Conservation (phyloP, 164 flowering plant species). For the Taxillus chinensis region DNA sequence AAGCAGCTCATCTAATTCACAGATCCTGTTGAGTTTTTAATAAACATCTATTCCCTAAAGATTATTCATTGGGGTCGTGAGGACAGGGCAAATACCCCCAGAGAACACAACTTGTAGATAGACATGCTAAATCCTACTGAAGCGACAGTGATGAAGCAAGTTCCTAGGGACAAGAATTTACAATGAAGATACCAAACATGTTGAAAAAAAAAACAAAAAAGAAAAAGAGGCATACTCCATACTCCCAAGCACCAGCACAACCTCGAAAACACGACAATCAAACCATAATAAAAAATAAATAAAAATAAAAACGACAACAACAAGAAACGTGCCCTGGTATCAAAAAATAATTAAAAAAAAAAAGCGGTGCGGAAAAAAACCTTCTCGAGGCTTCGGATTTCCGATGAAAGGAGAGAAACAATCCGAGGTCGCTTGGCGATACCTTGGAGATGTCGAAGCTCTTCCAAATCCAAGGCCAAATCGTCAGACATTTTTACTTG, state of each 20-base stretch:
- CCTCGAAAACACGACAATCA: neutral
- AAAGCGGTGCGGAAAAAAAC: slow-evolving; percentile 15
- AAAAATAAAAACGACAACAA: neutral
- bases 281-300: neutral
- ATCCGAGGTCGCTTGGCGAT: slow-evolving; percentile 74
- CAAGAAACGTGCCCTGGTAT: neutral
- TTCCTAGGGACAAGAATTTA: no score
- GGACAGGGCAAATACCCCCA: no score
- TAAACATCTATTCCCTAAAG: no score
- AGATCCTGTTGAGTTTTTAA: no score
- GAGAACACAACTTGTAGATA: no score
- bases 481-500: slow-evolving; percentile 48
- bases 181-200: neutral
- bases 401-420: slow-evolving; percentile 48
- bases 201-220: neutral
- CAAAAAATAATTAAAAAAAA: neutral
- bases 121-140: no score
- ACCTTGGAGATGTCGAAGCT: slow-evolving; percentile 66
- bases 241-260: neutral
- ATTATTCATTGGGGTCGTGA: no score
- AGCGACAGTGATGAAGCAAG: no score
- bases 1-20: no score
- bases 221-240: neutral
- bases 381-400: slow-evolving; percentile 61
- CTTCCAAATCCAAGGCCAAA: slow-evolving; percentile 57